Evolutionary conservation across 2,329 filamentous ascomycete species (phyloP).

Genomic region (Boeremia lycopersici): DNA sequence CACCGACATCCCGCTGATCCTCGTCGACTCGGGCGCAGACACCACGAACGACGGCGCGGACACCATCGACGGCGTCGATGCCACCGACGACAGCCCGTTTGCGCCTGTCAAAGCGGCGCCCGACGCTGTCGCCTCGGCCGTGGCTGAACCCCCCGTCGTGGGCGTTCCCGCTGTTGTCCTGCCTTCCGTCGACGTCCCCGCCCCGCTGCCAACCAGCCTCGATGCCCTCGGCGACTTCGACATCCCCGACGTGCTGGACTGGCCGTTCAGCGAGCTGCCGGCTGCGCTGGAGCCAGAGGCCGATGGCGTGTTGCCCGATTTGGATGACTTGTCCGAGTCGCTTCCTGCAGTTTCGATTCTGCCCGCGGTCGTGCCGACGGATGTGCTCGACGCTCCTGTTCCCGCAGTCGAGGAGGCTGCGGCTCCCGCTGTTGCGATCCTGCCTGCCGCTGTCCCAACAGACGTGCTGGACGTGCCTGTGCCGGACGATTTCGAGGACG

Average conservation of each 20-base stretch:
- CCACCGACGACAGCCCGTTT: no score
- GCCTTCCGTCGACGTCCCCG: neutral
- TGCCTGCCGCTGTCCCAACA: neutral
- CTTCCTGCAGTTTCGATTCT: neutral
- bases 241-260: neutral
- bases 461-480: slow-evolving; percentile 1
- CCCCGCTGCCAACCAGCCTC: slow-evolving; percentile 2
- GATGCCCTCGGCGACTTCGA: neutral
- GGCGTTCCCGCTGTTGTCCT: neutral
- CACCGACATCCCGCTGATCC: no score
- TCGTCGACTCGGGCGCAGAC: neutral
- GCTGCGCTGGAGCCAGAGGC: neutral
- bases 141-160: neutral
- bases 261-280: slow-evolving; percentile 5
- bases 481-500: slow-evolving; percentile 6
- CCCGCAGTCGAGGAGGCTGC: neutral
- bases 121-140: neutral
- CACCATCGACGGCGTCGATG: no score
- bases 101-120: neutral
- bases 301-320: slow-evolving; percentile 2
- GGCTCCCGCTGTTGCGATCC: neutral
- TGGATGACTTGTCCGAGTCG: neutral
- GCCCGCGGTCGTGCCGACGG: neutral
- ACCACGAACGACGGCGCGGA: no score
- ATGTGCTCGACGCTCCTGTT: neutral